Evolutionary conservation across 139 green algal genomes (phyloP).

Genomic region (Edaphochlamys debaryana): DNA sequence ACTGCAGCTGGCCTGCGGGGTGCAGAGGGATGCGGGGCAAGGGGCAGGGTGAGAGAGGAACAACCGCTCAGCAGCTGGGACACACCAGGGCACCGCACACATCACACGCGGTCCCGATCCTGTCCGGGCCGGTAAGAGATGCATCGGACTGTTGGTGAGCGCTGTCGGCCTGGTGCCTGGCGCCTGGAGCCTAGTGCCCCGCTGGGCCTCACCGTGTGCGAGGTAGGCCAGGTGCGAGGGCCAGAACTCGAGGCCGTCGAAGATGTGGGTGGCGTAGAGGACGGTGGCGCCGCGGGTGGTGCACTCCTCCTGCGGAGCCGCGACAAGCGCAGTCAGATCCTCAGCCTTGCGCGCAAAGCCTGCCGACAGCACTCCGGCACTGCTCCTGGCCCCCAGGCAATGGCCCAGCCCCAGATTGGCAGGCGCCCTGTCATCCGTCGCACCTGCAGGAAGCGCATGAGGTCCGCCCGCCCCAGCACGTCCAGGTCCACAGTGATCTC

Average conservation of each 20-base stretch:
- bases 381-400: too few relatives aligned
- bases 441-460: slow-evolving; percentile 91
- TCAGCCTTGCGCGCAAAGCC: too few relatives aligned
- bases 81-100: too few relatives aligned
- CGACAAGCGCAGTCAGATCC: slow-evolving; percentile 68
- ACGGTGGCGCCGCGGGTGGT: slow-evolving; percentile 73
- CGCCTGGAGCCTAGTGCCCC: too few relatives aligned
- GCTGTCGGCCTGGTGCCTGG: too few relatives aligned
- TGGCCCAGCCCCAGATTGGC: too few relatives aligned
- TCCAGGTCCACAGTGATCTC: slow-evolving; percentile 99
- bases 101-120: too few relatives aligned
- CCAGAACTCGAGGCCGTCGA: slow-evolving; percentile 97
- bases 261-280: slow-evolving; percentile 99
- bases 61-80: not conserved
- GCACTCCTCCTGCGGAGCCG: slow-evolving; percentile 79
- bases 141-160: too few relatives aligned
- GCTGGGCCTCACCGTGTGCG: slow-evolving; percentile 75
- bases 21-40: not conserved
- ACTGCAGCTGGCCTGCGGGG: slow-evolving; percentile 36
- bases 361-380: too few relatives aligned
- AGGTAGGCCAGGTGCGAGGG: slow-evolving; percentile 94
- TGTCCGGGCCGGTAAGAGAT: too few relatives aligned
- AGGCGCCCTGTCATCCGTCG: too few relatives aligned
- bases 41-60: too few relatives aligned
- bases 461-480: slow-evolving; percentile 90